phyloP scores from a whole-genome alignment of 768 basidiomycete genomes.

The Mycena amicta region DNA sequence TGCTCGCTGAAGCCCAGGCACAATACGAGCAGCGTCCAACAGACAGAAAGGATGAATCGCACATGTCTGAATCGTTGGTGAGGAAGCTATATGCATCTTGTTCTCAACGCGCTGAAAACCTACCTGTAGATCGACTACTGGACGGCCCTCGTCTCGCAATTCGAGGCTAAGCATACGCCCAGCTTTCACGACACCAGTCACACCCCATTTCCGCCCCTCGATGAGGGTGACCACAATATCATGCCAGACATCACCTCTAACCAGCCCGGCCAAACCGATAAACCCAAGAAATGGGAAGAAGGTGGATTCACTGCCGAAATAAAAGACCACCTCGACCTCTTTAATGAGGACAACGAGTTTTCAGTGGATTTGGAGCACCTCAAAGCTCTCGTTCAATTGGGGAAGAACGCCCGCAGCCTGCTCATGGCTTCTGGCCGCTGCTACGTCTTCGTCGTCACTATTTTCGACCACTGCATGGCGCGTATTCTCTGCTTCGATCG shows the following conservation, averaged over 20 bases:
- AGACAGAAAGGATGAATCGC: too few relatives aligned
- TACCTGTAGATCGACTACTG: neutral
- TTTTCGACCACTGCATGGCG: neutral
- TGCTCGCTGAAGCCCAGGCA: too few relatives aligned
- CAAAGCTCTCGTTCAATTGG: neutral
- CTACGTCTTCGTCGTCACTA: conserved; percentile 1
- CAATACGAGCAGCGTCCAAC: too few relatives aligned
- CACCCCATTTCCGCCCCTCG: neutral
- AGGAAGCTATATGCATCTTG: too few relatives aligned
- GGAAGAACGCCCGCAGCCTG: conserved; percentile 5
- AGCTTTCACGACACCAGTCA: conserved; percentile 3
- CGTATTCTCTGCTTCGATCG: conserved; percentile 15
- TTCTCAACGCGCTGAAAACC: too few relatives aligned
- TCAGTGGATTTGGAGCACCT: neutral
- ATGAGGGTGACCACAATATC: neutral
- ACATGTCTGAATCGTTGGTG: too few relatives aligned
- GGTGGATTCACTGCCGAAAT: conserved; percentile 5
- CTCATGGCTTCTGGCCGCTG: conserved; percentile 3
- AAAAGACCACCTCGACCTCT: conserved; percentile 3
- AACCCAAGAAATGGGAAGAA: neutral
- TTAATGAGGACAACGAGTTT: neutral
- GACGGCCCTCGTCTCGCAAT: neutral
- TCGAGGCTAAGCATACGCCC: neutral
- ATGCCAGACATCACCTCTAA: conserved; percentile 5
- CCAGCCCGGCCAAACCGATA: neutral